Conservation (phyloP, 768 basidiomycete species). For the Russula abietina region DNA sequence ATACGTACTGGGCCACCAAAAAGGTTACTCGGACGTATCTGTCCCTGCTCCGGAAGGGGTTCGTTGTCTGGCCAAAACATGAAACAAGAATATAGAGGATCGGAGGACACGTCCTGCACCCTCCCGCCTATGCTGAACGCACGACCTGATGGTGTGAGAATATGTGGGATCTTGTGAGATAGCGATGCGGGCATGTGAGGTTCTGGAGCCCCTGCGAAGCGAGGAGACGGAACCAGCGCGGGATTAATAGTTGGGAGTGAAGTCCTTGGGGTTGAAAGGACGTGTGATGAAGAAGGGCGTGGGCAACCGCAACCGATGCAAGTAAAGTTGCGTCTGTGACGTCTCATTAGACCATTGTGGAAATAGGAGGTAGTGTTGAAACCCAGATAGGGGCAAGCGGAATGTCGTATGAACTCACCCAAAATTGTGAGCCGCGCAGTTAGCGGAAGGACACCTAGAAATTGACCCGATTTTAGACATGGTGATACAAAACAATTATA, state of each 20-base stretch:
- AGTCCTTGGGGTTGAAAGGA: conserved; percentile 27
- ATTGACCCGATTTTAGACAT: conserved; percentile 4
- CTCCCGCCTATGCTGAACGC: conserved; percentile 70
- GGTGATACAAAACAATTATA: not conserved
- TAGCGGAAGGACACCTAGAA: conserved; percentile 56
- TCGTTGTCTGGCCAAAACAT: conserved; percentile 94
- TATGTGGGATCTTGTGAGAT: conserved; percentile 31
- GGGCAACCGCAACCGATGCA: conserved; percentile 76
- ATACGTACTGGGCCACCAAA: conserved; percentile 48
- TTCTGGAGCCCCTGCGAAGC: conserved; percentile 10
- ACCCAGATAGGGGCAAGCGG: conserved; percentile 29
- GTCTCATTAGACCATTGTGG: conserved; percentile 32
- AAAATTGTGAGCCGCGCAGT: conserved; percentile 80
- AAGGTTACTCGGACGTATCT: conserved; percentile 55
- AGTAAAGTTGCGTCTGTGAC: conserved; percentile 63
- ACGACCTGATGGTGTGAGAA: conserved; percentile 79
- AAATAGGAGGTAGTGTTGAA: conserved; percentile 20
- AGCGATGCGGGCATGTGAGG: conserved; percentile 18
- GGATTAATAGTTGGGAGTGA: conserved; percentile 27
- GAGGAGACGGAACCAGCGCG: conserved; percentile 21
- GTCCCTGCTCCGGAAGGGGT: conserved; percentile 70
- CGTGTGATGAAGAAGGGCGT: conserved; percentile 33
- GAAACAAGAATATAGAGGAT: conserved; percentile 67
- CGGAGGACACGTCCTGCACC: conserved; percentile 71
- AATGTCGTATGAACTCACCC: conserved; percentile 48